Conservation (phyloP, 768 basidiomycete genomes). For the Russula compacta region DNA sequence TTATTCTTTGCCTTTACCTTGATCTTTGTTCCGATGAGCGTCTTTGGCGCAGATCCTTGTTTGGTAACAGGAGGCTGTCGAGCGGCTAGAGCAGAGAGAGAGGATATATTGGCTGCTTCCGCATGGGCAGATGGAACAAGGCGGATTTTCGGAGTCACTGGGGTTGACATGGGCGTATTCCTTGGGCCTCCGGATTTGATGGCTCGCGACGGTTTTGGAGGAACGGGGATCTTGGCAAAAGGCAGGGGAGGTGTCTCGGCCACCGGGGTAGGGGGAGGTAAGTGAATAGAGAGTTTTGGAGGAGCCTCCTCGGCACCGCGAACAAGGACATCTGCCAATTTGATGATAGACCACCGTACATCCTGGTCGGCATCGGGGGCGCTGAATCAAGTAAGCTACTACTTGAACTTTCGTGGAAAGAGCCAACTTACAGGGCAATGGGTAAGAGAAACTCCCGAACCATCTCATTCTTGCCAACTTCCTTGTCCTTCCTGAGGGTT, state of each 20-base stretch:
- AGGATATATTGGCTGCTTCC: conserved; percentile 26
- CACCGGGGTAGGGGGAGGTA: conserved; percentile 60
- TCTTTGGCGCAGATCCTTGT: conserved; percentile 3
- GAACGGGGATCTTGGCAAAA: conserved; percentile 42
- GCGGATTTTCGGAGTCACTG: conserved; percentile 42
- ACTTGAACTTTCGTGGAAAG: not conserved
- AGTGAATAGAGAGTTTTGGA: conserved; percentile 81
- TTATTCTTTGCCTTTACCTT: conserved; percentile 21
- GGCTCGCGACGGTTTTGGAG: conserved; percentile 27
- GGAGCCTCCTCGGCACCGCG: conserved; percentile 73
- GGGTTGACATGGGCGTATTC: conserved; percentile 24
- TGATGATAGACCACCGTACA: conserved; percentile 85
- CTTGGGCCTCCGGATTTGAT: conserved; percentile 31
- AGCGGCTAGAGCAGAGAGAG: conserved; percentile 18
- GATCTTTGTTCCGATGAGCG: conserved; percentile 7
- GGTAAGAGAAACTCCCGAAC: conserved; percentile 76
- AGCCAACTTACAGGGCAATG: conserved; percentile 56
- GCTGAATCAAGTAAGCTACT: conserved; percentile 30
- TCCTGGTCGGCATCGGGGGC: conserved; percentile 74
- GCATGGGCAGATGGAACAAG: conserved; percentile 27
- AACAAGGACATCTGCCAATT: conserved; percentile 83
- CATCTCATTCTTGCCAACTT: conserved; percentile 71
- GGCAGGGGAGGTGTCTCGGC: conserved; percentile 48
- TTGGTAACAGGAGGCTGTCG: not conserved
- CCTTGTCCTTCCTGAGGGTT: conserved; percentile 77